Base-by-base conservation (phyloP, 768 basidiomycete species). In the Boletus sensibilis region DNA sequence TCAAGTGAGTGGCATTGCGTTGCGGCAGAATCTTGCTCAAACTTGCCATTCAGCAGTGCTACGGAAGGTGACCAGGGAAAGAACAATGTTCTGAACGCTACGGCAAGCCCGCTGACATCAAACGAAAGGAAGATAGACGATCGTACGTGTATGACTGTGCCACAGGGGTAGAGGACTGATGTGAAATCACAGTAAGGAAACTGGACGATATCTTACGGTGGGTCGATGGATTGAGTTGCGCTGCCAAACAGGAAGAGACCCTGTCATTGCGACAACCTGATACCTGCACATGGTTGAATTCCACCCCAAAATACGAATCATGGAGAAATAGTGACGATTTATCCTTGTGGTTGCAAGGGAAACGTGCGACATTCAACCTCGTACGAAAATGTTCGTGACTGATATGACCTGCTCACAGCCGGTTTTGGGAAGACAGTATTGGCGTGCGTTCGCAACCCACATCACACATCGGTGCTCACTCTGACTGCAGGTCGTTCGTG, bases 391-490 rank as follows among this genome's bases (percentile, higher is more conserved):
- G 3, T 14, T 31, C 16, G 8, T 23, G 31, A 35, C 43, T 59
- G 13, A 50, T 25, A 5, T 35, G 11, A 2, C 16, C 23, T 39
- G 31, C 16, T 23, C 13, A 13, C 29, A 65, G 62, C 62, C 6
- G 64, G 64, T 21, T 48, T 55, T 21, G 64, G 64, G 13, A 66
- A 66, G 40, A 57, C 64, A 0, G 53, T 66, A 5, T 23, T 66
- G 16, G 46, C 39, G 65, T 66, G 25, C 53, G 64, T 55, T 25
- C 9, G 14, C 3, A 16, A 25, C 16, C 16, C 6, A 11, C 16
- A 5, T 2, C n/a, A 18, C 4, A 6, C 5, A 29, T 34, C 5
- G 18, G 14, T 40, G 25, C 61, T 53, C 12, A 53, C n/a, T 35
- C 12, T 23, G 11, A 11, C 11, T 14, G 2, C 13, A 58, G 57